phyloP scores from a whole-genome alignment of 306 rosid species.

The Crataegus laevigata region DNA sequence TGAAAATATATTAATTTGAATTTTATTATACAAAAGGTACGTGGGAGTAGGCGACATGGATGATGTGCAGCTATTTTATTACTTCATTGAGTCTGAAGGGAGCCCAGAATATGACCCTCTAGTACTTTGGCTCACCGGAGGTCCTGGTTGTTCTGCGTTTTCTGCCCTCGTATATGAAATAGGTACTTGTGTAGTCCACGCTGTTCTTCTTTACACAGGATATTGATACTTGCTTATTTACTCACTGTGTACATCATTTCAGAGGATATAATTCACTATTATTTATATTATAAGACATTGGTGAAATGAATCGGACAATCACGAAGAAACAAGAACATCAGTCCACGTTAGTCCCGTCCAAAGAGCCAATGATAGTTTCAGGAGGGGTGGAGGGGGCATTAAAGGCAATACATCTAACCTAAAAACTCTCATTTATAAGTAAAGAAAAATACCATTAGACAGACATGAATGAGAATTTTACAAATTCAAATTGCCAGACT shows the following conservation, averaged over 20 bases:
- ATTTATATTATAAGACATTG: neutral
- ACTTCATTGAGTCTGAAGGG: slow-evolving; percentile 31
- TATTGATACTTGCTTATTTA: slow-evolving; percentile 4
- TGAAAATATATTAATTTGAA: neutral
- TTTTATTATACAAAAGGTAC: slow-evolving; percentile 14
- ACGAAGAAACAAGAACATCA: no score
- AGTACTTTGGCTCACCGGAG: slow-evolving; percentile 31
- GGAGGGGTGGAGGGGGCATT: no score
- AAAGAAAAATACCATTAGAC: no score
- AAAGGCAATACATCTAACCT: no score
- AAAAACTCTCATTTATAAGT: no score
- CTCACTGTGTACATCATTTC: neutral
- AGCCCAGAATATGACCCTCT: slow-evolving; percentile 27
- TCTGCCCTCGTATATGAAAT: slow-evolving; percentile 20
- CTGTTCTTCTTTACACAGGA: no score
- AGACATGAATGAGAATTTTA: no score
- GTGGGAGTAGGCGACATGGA: slow-evolving; percentile 28
- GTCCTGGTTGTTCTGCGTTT: slow-evolving; percentile 30
- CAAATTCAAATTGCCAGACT: no score
- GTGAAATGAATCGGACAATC: no score
- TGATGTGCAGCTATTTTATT: slow-evolving; percentile 33
- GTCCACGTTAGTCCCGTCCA: no score
- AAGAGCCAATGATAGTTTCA: no score
- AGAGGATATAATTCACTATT: neutral
- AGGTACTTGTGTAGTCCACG: no score